phyloP scores from a whole-genome alignment of 2,329 filamentous ascomycete genomes.

The Fusarium drepaniforme region DNA sequence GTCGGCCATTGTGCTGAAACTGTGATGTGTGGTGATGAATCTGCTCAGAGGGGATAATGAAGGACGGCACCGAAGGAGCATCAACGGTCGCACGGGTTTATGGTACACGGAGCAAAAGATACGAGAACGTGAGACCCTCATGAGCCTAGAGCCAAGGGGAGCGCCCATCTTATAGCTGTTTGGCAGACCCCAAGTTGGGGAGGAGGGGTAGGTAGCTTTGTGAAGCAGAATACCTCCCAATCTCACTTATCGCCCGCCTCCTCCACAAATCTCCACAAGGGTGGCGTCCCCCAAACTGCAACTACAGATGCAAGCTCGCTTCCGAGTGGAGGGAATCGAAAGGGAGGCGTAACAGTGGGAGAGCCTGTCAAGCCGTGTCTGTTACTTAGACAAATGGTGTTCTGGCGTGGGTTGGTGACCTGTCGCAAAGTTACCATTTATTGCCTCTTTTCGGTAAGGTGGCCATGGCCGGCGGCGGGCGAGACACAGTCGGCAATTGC shows the following conservation, averaged over 20 bases:
- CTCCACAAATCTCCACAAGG: slow-evolving; percentile 30
- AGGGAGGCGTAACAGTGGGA: neutral
- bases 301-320: slow-evolving; percentile 3
- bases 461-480: slow-evolving; percentile 9
- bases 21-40: slow-evolving; percentile 20
- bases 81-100: slow-evolving; percentile 4
- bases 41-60: slow-evolving; percentile 15
- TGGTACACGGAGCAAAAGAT: slow-evolving; percentile 11
- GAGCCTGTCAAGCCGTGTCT: neutral
- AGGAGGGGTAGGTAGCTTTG: slow-evolving; percentile 26
- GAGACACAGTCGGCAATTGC: slow-evolving; percentile 12
- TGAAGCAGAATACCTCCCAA: neutral
- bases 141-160: slow-evolving; percentile 14
- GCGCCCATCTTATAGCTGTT: slow-evolving; percentile 36
- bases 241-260: slow-evolving; percentile 23
- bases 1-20: slow-evolving; percentile 39
- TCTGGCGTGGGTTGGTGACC: neutral
- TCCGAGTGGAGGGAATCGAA: neutral
- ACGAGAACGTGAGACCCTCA: slow-evolving; percentile 8
- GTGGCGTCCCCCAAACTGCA: slow-evolving; percentile 5
- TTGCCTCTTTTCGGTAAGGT: slow-evolving; percentile 35
- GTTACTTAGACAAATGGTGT: neutral
- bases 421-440: slow-evolving; percentile 3
- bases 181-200: slow-evolving; percentile 21
- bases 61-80: slow-evolving; percentile 22